Conservation (phyloP, 2,329 filamentous ascomycete species). For the Massarina eburnea region DNA sequence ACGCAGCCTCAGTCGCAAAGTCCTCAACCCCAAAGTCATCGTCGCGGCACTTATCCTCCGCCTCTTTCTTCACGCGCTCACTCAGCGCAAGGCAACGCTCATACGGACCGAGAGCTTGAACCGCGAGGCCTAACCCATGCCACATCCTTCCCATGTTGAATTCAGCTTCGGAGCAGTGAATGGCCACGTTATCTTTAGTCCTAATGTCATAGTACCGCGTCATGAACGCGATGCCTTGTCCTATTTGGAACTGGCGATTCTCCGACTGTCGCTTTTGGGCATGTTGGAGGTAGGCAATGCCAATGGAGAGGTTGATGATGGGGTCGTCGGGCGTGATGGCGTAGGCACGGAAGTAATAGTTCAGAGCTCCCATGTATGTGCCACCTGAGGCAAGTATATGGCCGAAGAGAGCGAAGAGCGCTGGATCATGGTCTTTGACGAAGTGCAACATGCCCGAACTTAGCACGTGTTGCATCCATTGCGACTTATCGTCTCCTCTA, state of each 20-base stretch:
- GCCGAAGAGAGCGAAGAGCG: constrained; percentile 83
- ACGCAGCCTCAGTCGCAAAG: constrained; percentile 71
- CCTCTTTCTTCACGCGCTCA: constrained; percentile 42
- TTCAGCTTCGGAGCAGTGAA: constrained; percentile 71
- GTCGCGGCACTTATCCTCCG: constrained; percentile 17
- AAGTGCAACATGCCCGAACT: constrained; percentile 43
- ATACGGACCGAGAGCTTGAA: constrained; percentile 75
- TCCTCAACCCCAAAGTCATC: constrained; percentile 54
- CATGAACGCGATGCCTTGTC: constrained; percentile 83
- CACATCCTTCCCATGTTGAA: constrained; percentile 79
- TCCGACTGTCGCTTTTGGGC: constrained; percentile 86
- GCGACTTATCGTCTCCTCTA: constrained; percentile 38
- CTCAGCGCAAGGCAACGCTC: constrained; percentile 57
- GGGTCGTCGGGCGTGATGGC: constrained; percentile 75
- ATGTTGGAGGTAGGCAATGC: constrained; percentile 76
- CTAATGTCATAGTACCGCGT: constrained; percentile 70
- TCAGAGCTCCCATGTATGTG: constrained; percentile 80
- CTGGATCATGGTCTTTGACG: constrained; percentile 62
- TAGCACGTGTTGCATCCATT: constrained; percentile 42
- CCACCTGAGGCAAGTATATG: constrained; percentile 85
- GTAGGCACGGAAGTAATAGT: constrained; percentile 72
- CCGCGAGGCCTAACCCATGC: constrained; percentile 71
- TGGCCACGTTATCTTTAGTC: constrained; percentile 43
- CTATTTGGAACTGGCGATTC: constrained; percentile 83
- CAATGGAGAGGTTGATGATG: constrained; percentile 78